phyloP scores from a whole-genome alignment of 2,329 filamentous ascomycete species.

The Epichloe gansuensis region DNA sequence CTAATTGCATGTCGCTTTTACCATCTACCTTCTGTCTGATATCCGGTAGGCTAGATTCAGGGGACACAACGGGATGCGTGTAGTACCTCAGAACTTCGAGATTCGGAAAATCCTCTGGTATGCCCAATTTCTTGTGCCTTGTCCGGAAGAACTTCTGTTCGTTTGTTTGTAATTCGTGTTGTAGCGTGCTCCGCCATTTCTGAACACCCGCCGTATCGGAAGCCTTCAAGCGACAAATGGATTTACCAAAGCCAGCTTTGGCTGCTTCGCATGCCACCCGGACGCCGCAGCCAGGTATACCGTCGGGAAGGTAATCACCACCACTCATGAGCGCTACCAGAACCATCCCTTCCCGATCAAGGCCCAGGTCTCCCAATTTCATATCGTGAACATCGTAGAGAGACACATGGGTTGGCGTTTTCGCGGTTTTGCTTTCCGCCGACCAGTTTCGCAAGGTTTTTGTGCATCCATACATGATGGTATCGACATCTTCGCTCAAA shows the following conservation, averaged over 20 bases:
- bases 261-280: constrained; percentile 86
- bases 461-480: constrained; percentile 89
- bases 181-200: constrained; percentile 59
- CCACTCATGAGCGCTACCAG: constrained; percentile 89
- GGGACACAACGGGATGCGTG: constrained; percentile 74
- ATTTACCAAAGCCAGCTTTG: constrained; percentile 69
- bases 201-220: constrained; percentile 46
- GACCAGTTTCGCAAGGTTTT: constrained; percentile 73
- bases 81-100: constrained; percentile 73
- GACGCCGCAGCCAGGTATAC: constrained; percentile 74
- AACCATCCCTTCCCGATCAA: constrained; percentile 84
- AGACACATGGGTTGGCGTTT: constrained; percentile 71
- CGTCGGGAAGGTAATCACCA: constrained; percentile 83
- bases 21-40: constrained; percentile 15
- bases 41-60: constrained; percentile 29
- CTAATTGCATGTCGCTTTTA: constrained; percentile 16
- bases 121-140: constrained; percentile 57
- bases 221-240: constrained; percentile 52
- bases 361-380: constrained; percentile 35
- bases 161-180: constrained; percentile 70
- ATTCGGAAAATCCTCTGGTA: constrained; percentile 74
- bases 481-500: constrained; percentile 91
- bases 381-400: constrained; percentile 57
- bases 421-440: constrained; percentile 51
- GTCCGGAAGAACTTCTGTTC: constrained; percentile 67